Percentiles rank a stretch among this genome's conserved stretches.
Evolutionary conservation across 768 basidiomycete genomes (phyloP).

Genomic region (Kwoniella bestiolae): DNA sequence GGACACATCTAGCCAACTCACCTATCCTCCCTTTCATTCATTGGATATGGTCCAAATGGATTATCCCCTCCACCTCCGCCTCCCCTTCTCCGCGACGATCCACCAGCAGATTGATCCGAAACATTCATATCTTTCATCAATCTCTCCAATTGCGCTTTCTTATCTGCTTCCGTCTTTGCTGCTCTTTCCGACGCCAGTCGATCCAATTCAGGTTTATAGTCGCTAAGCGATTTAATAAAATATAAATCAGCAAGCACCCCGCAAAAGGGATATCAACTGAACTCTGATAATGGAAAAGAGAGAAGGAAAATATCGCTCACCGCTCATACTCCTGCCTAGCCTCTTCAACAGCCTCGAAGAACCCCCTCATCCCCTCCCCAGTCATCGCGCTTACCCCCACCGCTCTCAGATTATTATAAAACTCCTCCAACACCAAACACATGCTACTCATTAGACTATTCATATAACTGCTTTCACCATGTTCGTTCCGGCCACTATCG

Average conservation of each 20-base stretch:
- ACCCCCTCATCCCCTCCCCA: conserved; percentile 88
- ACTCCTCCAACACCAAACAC: conserved; percentile 97
- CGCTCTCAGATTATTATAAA: conserved; percentile 92
- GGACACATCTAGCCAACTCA: conserved; percentile 31
- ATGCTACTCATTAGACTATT: conserved; percentile 98
- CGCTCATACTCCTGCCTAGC: conserved; percentile 85
- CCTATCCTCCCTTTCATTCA: conserved; percentile 54
- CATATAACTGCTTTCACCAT: conserved; percentile 85
- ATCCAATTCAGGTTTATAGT: conserved; percentile 88
- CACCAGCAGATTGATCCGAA: background rate
- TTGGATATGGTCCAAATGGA: conserved; percentile 55
- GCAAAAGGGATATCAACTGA: no score
- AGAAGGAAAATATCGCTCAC: no score
- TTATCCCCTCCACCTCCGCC: conserved; percentile 36
- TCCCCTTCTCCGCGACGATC: conserved; percentile 8
- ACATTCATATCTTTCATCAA: conserved; percentile 58
- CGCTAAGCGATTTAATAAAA: conserved; percentile 61
- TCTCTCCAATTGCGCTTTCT: conserved; percentile 53
- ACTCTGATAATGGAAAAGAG: no score
- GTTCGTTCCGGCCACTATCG: conserved; percentile 70
- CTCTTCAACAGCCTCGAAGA: conserved; percentile 87
- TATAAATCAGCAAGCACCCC: background rate
- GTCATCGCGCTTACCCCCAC: conserved; percentile 96
- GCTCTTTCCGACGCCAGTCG: conserved; percentile 62
- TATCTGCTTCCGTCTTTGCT: conserved; percentile 52